Base-by-base conservation (phyloP, 331 rosid genomes). In the Acacia pycnantha region DNA sequence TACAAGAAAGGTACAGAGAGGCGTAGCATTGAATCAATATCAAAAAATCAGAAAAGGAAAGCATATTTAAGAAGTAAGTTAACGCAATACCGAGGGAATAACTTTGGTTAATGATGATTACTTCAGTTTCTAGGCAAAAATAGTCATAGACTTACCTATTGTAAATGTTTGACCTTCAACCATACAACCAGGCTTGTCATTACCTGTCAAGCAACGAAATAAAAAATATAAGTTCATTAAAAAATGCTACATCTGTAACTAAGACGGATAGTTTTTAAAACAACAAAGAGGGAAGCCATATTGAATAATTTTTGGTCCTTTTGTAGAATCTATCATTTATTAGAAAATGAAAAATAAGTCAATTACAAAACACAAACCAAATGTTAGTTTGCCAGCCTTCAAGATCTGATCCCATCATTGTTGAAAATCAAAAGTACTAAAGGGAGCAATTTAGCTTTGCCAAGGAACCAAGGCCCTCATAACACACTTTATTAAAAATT, bases 141-240 rank as follows among this genome's bases (percentile, higher is more conserved):
- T 78, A 59, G 75, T 41, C 76, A 43, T 18, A 79, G 73, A 86
- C 97, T 90, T 80, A 92, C 98, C 99, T 87, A 93, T 96, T 47
- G 99, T 96, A 86, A 96, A 96, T 70, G 99, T 93, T 74, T 92
- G 93, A 78, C 99, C 99, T 88, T 94, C 97, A 83, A 92, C 90
- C 99, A 96, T 96, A 85, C 78, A 79, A 27, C 99, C 99, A 77
- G 88, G 27, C 70, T 87, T 73, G 14, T 96, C 90, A 80, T 96
- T 96, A 24, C 99, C 99, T 95, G 87, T 35, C 74, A 86, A 71
- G 48, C 14, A 88, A 82, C 19, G 65, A 58, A 71, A 40, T 26
- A 69, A 58, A 43, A 33, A 50, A 43, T 78, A 43, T 4, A 83
- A 77, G 59, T 59, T 21, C 15, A 18, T 58, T n/a, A 62, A 19